Conservation (phyloP, 202 grass and related monocot species). For the Schoenoplectus triqueter region DNA sequence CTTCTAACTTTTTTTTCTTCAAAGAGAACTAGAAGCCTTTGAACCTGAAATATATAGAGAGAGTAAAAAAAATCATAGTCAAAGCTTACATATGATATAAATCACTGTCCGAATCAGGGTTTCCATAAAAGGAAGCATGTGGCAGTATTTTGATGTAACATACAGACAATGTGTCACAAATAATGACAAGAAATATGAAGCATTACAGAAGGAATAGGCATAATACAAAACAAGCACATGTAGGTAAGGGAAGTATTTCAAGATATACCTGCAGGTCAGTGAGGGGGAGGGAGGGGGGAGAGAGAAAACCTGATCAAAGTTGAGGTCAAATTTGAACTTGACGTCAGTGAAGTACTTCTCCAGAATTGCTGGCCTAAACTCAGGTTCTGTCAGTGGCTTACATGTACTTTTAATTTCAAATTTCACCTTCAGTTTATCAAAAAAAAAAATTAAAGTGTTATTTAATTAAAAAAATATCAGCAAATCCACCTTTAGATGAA, state of each 20-base stretch:
- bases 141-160: constrained; percentile 44
- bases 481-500: constrained; percentile 19
- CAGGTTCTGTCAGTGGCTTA: constrained; percentile 55
- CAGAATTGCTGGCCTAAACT: constrained; percentile 59
- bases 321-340: constrained; percentile 75
- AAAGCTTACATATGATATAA: neutral
- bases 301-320: constrained; percentile 52
- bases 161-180: constrained; percentile 42
- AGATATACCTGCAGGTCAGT: neutral
- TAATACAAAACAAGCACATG: constrained; percentile 30
- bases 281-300: neutral
- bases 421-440: constrained; percentile 45
- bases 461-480: constrained; percentile 29
- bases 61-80: neutral
- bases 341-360: constrained; percentile 54
- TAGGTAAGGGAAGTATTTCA: constrained; percentile 33
- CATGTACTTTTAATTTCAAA: constrained; percentile 66
- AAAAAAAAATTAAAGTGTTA: constrained; percentile 42
- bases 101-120: neutral
- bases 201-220: constrained; percentile 5
- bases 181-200: constrained; percentile 22
- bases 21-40: constrained; percentile 20
- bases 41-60: constrained; percentile 31
- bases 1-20: constrained; percentile 19
- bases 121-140: constrained; percentile 32